Evolutionary conservation across 1,139 yeast genomes (phyloP), one percentile per base, ranked within the genome.

Genomic region (Candida sojae): DNA sequence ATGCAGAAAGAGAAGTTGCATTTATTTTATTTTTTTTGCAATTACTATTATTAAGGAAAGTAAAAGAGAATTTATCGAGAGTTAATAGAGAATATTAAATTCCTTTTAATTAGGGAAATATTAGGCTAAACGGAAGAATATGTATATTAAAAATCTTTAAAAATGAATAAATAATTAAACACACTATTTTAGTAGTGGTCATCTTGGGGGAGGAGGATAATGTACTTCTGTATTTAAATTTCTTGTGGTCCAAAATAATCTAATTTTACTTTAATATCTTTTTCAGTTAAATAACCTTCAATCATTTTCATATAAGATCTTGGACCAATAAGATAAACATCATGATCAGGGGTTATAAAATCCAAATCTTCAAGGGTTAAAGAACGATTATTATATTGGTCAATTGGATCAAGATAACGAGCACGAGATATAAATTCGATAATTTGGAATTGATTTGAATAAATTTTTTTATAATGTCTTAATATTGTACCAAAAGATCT

Each of bases 301-400:
- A 71, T 65, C 40, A 58, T 59, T 30, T 56, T 57, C 75, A 71
- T 70, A 51, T 69, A 73, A 3, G 51, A 56, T 25, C 58, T 57
- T 26, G 78, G 78, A 12, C 78, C 78, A 39, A 71, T 55, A 39
- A 71, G 49, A 53, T 71, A 72, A 30, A 68, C 62, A 35, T 56
- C 54, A 42, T 59, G 53, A 26, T 46, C 35, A 10, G 29, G 26
- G 26, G 52, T 53, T 11, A 63, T 42, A 25, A 47, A 43, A 7
- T 59, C 63, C 49, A 58, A 58, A 43, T 63, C 63, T 12, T 41
- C 37, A 3, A 48, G 12, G 6, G 44, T 32, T 23, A 64, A 45
- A 21, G 48, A 37, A 11, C 50, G 25, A 23, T 39, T 29, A 28
- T 31, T 39, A 42, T 38, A 44, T 35, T 44, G 34, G 30, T 47